Base-by-base conservation (phyloP, 768 basidiomycete species). In the Harrya chromipes region DNA sequence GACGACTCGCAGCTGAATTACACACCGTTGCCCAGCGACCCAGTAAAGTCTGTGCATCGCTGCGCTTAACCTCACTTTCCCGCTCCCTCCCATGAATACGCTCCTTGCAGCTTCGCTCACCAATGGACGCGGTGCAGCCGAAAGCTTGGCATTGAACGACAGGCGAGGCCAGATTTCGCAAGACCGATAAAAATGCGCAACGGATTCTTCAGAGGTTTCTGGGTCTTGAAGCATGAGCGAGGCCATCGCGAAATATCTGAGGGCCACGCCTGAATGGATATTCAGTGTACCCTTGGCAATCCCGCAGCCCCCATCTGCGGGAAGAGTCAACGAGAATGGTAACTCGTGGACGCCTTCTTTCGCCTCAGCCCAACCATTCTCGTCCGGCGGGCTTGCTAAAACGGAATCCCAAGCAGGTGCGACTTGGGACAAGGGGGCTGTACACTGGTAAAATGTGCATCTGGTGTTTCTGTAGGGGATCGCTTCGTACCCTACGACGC, bases 111-210 rank as follows among this genome's bases (percentile, higher is more conserved):
- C 74, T 13, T 77, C 76, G 24, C 80, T 79, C 53, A 78, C 76
- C 13, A 92, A 65, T 3, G 85, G 83, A 34, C 78, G 73, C 13
- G 76, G 68, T 4, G 82, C 76, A 4, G 86, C 76, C 2, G 81
- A 75, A 16, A 97, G 78, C 19, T 84, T 73, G 4, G 72, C 48
- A 17, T 76, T 69, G 4, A 86, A 80, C 49, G 89, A 77, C 17
- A 93, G 67, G 40, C 80, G 80, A 1, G 92, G 91, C 81, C 84
- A 91, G 24, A 94, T 72, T 46, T 84, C 81, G 65, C 90, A 85
- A 40, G 83, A 72, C 9, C 93, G 82, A 65, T 94, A 95, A 66
- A 94, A 93, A 68, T 97, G 93, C 4, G 92, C 86, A 29, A 94
- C 85, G 4, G 88, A 90, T 13, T 80, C 76, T 56, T 77, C 77